A percentile compares a stretch with the other conserved stretches of the same genome.
These are phyloP conservation scores for Ogataea corticis DNA, from an alignment of 805 yeast species.

Conservation along the genomic window DNA sequence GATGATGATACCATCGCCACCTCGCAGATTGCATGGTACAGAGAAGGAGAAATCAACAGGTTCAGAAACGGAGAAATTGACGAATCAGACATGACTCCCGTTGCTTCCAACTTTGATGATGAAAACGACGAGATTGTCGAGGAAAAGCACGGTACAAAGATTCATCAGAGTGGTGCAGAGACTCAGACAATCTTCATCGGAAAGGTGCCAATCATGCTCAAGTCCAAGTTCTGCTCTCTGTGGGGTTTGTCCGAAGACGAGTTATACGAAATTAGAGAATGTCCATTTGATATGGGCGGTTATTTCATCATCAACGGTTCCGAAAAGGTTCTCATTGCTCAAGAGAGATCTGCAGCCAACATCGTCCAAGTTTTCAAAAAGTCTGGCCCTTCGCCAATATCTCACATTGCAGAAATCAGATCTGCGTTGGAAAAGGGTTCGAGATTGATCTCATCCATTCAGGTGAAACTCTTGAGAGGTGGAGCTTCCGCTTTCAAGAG, in stretches of 20 bases:
- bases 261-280: constrained; percentile 92
- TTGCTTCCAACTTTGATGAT: constrained; percentile 46
- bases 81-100: constrained; percentile 27
- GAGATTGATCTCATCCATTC: constrained; percentile 89
- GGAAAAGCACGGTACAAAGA: constrained; percentile 34
- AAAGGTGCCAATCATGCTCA: constrained; percentile 95
- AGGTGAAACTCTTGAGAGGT: constrained; percentile 71
- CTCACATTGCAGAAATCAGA: constrained; percentile 95
- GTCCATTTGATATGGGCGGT: constrained; percentile 99
- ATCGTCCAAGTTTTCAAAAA: constrained; percentile 98
- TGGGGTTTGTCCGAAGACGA: constrained; percentile 90
- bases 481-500: constrained; percentile 48
- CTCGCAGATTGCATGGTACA: constrained; percentile 61
- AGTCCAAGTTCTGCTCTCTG: constrained; percentile 93
- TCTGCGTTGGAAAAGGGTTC: constrained; percentile 98
- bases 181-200: constrained; percentile 71
- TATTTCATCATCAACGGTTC: constrained; percentile 98
- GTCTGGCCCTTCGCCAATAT: constrained; percentile 94
- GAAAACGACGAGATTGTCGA: constrained; percentile 66
- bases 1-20: constrained; percentile 62
- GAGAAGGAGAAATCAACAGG: constrained; percentile 49
- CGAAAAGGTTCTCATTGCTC: constrained; percentile 97
- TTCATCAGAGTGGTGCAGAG: constrained; percentile 36
- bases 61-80: constrained; percentile 31
- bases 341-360: constrained; percentile 97